Base-by-base conservation (phyloP, 108 stramenopile genomes). In the Cyclotella choctawhatcheeana region DNA sequence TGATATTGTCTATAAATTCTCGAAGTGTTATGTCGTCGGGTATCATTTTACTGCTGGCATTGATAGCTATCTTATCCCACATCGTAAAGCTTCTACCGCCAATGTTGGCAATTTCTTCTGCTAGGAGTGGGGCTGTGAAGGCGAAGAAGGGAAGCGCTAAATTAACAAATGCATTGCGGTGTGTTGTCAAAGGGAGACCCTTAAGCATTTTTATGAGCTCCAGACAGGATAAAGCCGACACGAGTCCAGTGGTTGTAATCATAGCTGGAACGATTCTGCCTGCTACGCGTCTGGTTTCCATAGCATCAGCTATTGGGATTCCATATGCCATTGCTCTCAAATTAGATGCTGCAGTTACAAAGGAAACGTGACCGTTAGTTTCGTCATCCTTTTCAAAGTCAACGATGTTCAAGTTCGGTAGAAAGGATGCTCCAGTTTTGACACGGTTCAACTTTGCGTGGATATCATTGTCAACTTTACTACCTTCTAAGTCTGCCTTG, bases 301-400 rank as follows among this genome's bases (percentile, higher is more conserved):
- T 95, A 21, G 89, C 70, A 78, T 97, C 95, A 0, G 91, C 97
- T 8, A 96, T 93, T 17, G 96, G 84, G 63, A 99, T 98, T 8
- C 93, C 92, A 83, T 99, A 99, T 61, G 84, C 82, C 43, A 96
- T 74, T 7, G 97, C 97, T 16, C 99, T 91, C 12, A 98, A 72
- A 78, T 98, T 99, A 66, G 92, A 92, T 7, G 96, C 90, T 1
- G 97, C 97, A 16, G 95, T 88, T 16, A 99, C 86, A 61, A 99
- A 96, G 2, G 82, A 85, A 59, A 98, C 94, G 81, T 99, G 99
- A 8, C 88, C 93, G 64, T 98, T 97, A 18, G 93, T 48, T 55
- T 98, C 97, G 65, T 98, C 96, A 79, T 99, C 99, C 77, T 98
- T 98, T 51, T 99, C 99, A 64, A 98, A 97, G 33, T 90, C 89